phyloP scores from a whole-genome alignment of 2,329 filamentous ascomycete genomes.

The Orbilia blumenaviensis region DNA sequence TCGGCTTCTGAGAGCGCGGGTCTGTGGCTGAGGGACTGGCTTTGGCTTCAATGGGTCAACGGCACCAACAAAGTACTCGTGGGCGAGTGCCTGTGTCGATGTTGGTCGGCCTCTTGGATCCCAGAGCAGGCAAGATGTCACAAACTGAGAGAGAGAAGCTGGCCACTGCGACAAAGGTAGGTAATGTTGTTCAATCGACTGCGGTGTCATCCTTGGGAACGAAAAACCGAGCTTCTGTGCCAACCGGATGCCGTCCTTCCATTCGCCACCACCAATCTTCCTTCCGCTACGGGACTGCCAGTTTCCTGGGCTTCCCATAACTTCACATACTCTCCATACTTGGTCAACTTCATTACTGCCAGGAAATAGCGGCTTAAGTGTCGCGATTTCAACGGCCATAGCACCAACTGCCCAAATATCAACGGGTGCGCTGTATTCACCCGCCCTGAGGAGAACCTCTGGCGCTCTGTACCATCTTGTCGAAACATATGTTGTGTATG shows the following conservation, averaged over 20 bases:
- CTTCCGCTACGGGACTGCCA: constrained; percentile 94
- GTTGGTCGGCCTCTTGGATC: constrained; percentile 92
- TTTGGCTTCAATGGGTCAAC: constrained; percentile 92
- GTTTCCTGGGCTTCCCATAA: constrained; percentile 98
- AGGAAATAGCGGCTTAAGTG: constrained; percentile 93
- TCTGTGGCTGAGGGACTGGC: constrained; percentile 72
- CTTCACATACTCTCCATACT: constrained; percentile 98
- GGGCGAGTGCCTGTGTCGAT: constrained; percentile 89
- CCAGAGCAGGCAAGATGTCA: constrained; percentile 99
- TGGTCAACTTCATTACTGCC: constrained; percentile 98
- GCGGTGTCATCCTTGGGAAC: constrained; percentile 76
- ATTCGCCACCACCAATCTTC: constrained; percentile 92
- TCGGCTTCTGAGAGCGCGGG: constrained; percentile 81
- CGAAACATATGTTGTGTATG: constrained; percentile 98
- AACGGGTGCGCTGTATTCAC: constrained; percentile 95
- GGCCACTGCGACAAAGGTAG: constrained; percentile 93
- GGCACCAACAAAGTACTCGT: constrained; percentile 93
- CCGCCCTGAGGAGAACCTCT: constrained; percentile 89
- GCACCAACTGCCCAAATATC: constrained; percentile 99
- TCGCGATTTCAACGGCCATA: constrained; percentile 98
- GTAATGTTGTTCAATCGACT: constrained; percentile 52
- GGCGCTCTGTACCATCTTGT: constrained; percentile 95
- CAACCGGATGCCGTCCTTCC: constrained; percentile 91
- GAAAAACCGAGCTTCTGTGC: constrained; percentile 97
- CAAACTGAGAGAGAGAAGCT: constrained; percentile 83